Conservation (phyloP, 306 rosid species). For the Fragaria nilgerrensis region DNA sequence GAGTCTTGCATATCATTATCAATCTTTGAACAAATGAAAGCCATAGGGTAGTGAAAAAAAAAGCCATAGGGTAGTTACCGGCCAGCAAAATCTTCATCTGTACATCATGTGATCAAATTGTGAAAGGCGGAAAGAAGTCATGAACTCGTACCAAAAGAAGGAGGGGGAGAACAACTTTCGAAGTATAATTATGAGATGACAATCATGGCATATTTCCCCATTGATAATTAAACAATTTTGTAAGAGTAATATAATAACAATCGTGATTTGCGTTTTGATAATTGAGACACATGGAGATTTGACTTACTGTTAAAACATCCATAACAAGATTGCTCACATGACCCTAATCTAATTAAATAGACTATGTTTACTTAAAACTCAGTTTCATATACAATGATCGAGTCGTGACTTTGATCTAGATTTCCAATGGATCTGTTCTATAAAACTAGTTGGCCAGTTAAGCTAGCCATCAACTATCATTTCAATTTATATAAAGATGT, state of each 20-base stretch:
- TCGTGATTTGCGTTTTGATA: not conserved
- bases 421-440: not conserved
- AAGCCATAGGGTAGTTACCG: too few relatives aligned
- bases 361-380: not conserved
- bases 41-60: too few relatives aligned
- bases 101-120: too few relatives aligned
- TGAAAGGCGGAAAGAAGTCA: not conserved
- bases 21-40: too few relatives aligned
- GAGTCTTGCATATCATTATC: too few relatives aligned
- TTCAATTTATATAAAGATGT: conserved; percentile 6
- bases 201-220: not conserved
- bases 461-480: conserved; percentile 4
- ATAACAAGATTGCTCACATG: not conserved
- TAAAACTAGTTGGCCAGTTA: not conserved
- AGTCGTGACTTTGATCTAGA: not conserved
- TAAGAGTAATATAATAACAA: not conserved
- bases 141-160: not conserved
- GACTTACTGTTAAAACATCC: not conserved
- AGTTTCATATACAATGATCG: not conserved
- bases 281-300: conserved; percentile 2
- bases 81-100: too few relatives aligned
- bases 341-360: not conserved
- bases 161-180: not conserved
- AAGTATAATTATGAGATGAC: not conserved
- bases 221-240: not conserved